Percentiles rank a stretch among this genome's conserved stretches.
Evolutionary conservation across 129 eudicot species (phyloP).

Genomic region (Saussurea involucrata): DNA sequence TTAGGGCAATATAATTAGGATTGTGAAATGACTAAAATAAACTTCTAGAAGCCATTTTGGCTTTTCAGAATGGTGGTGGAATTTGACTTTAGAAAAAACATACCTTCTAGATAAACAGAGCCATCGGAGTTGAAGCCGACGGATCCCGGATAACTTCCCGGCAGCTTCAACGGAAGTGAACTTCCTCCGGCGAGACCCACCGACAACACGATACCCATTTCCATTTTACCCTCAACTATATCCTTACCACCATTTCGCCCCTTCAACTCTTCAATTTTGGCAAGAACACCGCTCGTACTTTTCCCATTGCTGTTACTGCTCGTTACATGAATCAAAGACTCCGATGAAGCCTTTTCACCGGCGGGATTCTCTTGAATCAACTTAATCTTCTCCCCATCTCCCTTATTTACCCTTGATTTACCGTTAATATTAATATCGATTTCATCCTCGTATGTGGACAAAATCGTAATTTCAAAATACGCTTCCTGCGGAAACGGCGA

Average conservation of each 20-base stretch:
- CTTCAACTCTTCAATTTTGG: slow-evolving; percentile 35
- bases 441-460: slow-evolving; percentile 24
- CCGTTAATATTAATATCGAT: background rate
- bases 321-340: slow-evolving; percentile 38
- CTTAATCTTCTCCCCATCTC: slow-evolving; percentile 55
- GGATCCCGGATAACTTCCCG: slow-evolving; percentile 81
- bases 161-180: slow-evolving; percentile 44
- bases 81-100: slow-evolving; percentile 28
- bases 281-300: slow-evolving; percentile 13
- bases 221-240: slow-evolving; percentile 32
- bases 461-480: slow-evolving; percentile 74
- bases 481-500: slow-evolving; percentile 89
- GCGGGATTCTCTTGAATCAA: slow-evolving; percentile 40
- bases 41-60: slow-evolving; percentile 14
- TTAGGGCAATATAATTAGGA: background rate
- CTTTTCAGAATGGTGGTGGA: slow-evolving; percentile 16
- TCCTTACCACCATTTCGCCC: slow-evolving; percentile 31
- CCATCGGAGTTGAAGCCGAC: slow-evolving; percentile 86
- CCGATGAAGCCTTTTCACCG: slow-evolving; percentile 44
- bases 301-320: slow-evolving; percentile 25
- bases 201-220: slow-evolving; percentile 30
- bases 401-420: slow-evolving; percentile 17
- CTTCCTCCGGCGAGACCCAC: slow-evolving; percentile 72
- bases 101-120: slow-evolving; percentile 82
- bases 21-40: slow-evolving; percentile 13